phyloP scores from a whole-genome alignment of 805 yeast genomes.

The Blastobotrys robertii region DNA sequence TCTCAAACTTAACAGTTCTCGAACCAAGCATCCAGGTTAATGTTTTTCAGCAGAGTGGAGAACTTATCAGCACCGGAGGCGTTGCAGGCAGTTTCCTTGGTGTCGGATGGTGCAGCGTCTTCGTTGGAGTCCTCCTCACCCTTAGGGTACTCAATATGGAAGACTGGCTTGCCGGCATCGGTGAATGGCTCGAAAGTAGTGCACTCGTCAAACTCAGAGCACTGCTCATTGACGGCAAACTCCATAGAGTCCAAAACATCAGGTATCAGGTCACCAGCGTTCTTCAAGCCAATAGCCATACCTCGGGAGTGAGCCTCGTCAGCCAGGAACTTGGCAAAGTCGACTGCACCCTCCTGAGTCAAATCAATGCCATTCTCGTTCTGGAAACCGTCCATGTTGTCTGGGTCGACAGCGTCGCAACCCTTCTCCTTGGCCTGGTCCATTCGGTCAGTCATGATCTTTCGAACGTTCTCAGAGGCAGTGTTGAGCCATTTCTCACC shows the following conservation, averaged over 20 bases:
- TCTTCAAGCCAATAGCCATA: constrained; percentile 24
- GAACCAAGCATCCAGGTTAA: neutral
- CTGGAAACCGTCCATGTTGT: constrained; percentile 25
- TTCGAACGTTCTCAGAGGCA: constrained; percentile 16
- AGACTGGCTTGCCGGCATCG: neutral
- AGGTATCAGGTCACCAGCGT: constrained; percentile 20
- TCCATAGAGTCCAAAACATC: constrained; percentile 18
- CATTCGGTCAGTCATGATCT: constrained; percentile 20
- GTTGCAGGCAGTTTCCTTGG: neutral
- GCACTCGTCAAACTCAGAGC: constrained; percentile 24
- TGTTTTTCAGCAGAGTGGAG: neutral
- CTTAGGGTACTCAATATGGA: neutral
- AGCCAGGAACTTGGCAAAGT: constrained; percentile 21
- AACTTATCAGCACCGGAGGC: neutral
- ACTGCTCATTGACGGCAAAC: constrained; percentile 25
- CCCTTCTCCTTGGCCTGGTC: constrained; percentile 17
- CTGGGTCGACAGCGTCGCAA: constrained; percentile 28
- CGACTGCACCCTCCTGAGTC: constrained; percentile 19
- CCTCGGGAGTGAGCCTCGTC: constrained; percentile 15
- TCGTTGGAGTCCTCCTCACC: neutral
- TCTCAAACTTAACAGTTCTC: no score
- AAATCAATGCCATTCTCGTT: constrained; percentile 25
- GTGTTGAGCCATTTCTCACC: constrained; percentile 26
- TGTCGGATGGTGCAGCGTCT: neutral
- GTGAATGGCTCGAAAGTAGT: constrained; percentile 1